A percentile compares a stretch with the other conserved stretches of the same genome.
phyloP scores from a whole-genome alignment of 805 yeast species.

The Sugiyamaella floridensis region DNA sequence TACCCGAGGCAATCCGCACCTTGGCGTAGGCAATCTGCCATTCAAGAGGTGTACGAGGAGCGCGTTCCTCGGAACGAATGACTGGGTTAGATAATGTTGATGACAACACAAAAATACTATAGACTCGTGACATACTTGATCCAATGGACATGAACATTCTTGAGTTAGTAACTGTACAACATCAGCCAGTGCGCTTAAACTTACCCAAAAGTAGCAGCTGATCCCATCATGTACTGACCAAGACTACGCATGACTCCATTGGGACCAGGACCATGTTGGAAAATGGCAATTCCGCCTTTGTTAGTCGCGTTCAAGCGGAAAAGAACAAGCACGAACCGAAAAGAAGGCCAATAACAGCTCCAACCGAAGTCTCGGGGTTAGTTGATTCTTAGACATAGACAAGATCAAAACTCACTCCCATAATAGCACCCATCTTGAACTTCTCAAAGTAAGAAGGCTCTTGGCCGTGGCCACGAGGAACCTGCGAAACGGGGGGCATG shows the following conservation, averaged over 20 bases:
- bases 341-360: slow-evolving; percentile 89
- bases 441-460: slow-evolving; percentile 84
- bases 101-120: neutral
- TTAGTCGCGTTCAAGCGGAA: neutral
- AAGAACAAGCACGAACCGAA: slow-evolving; percentile 48
- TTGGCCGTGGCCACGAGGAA: slow-evolving; percentile 21
- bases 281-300: slow-evolving; percentile 64
- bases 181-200: slow-evolving; percentile 8
- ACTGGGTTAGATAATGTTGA: slow-evolving; percentile 13
- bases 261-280: slow-evolving; percentile 96
- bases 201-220: slow-evolving; percentile 89
- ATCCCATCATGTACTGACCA: slow-evolving; percentile 93
- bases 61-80: slow-evolving; percentile 29
- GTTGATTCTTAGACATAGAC: neutral
- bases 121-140: slow-evolving; percentile 34
- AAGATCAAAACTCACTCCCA: slow-evolving; percentile 57
- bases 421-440: slow-evolving; percentile 96
- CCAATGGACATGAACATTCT: slow-evolving; percentile 89
- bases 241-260: slow-evolving; percentile 93
- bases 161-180: slow-evolving; percentile 2
- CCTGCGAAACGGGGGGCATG: slow-evolving; percentile 30
- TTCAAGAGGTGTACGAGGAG: slow-evolving; percentile 23
- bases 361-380: slow-evolving; percentile 50
- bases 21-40: slow-evolving; percentile 21
- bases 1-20: neutral